Base-by-base conservation (phyloP, 192 early-diverging fungal species). In the Gryganskiella cystojenkinii region DNA sequence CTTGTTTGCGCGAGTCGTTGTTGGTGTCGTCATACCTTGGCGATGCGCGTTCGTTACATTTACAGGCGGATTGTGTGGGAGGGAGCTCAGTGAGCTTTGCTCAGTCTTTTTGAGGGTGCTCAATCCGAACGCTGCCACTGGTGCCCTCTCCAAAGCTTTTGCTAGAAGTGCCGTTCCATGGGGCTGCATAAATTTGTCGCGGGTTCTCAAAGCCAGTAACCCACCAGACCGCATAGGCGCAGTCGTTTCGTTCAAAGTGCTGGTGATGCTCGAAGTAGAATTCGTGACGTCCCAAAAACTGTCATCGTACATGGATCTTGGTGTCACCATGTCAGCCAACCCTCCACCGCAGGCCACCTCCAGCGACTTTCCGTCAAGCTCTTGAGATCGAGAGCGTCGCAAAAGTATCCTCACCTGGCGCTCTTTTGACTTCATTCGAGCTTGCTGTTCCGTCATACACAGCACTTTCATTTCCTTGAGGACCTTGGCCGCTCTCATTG, bases 401-500 rank as follows among this genome's bases (percentile, higher is more conserved):
- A 35, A 34, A 37, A 11, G 13, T 52, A 35, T 7, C 55, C 5
- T 35, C 25, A 15, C 24, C 11, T 20, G 40, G 13, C 22, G 27
- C 24, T 33, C 9, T 2, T 24, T 19, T 35, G 61, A n/a, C 31
- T 27, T n/a, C n/a, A n/a, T n/a, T n/a, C n/a, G n/a, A n/a, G n/a
- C n/a, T n/a, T n/a, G 28, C 30, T 64, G 70, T 20, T 72, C 70
- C 33, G 6, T 3, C n/a, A 52, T 9, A n/a, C 57, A 72, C 2
- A 64, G 44, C 0, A 44, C 33, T 25, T 66, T 65, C 71, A 73
- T 73, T 19, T 66, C 49, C 6, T 58, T 72, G 7, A 72, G 53
- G 0, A 64, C 61, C 28, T 56, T 56, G 27, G 53, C 54, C 22
- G 42, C 19, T 8, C 46, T 42, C 71, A 62, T 61, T 17, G 56